Base-by-base conservation (phyloP, 2,329 filamentous ascomycete species). In the Penicillium palitans region DNA sequence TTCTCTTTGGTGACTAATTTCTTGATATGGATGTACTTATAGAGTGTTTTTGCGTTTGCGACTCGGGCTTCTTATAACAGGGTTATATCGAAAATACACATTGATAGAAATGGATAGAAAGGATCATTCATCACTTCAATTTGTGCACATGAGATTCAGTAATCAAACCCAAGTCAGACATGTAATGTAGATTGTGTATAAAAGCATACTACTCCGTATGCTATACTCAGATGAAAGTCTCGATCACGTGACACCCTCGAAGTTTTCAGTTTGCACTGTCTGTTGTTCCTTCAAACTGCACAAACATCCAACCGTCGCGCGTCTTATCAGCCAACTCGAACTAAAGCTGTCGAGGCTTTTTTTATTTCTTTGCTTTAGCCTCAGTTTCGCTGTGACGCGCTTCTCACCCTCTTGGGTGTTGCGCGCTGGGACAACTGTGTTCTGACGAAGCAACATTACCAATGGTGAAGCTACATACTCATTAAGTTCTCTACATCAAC, bases 271-370 rank as follows among this genome's bases (percentile, higher is more conserved):
- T 76, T 76, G 73, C 73, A 76, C 58, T 76, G 73, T 76, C 73
- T 75, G 73, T 62, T 66, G 60, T 60, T 66, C 52, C 67, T 75
- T 74, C 74, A 76, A 76, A 75, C 73, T 65, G 62, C 67, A 61
- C 72, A 74, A 75, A 75, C 72, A 73, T 61, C 70, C 65, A 55
- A 57, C 57, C 51, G 62, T 64, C 66, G 61, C 59, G 54, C 61
- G 58, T 65, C 67, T 71, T 67, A 69, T 66, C 65, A 61, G 57
- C 52, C 63, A 41, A 54, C 8, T 19, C 41, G n/a, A 54, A 21
- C 61, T 21, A 55, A 64, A 61, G 62, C 44, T 65, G 27, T 21
- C 44, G 50, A 51, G 19, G 29, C 21, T 45, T 37, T 40, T 29
- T 19, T 5, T n/a, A 10, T 21, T 35, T 33, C 6, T 29, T 57